A percentile compares a stretch with the other conserved stretches of the same genome.
These are phyloP conservation scores for Sporisorium iseilematis-ciliati DNA, from an alignment of 1,284 basidiomycete genomes.

Conservation along the genomic window DNA sequence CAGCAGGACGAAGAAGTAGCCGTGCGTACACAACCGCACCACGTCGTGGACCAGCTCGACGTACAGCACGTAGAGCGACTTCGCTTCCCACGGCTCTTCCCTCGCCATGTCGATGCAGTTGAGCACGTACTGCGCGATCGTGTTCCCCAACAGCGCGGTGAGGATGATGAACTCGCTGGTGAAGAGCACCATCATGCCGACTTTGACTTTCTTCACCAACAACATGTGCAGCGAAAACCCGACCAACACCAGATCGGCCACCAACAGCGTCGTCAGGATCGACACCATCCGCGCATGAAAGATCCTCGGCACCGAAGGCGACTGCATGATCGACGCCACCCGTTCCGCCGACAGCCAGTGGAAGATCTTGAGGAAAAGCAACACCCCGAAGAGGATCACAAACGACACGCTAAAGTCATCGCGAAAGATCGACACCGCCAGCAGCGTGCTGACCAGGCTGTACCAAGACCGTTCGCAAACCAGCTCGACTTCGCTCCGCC, in stretches of 20 bases:
- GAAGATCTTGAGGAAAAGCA: constrained; percentile 95
- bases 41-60: constrained; percentile 89
- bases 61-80: constrained; percentile 97
- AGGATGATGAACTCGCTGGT: constrained; percentile 89
- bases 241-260: constrained; percentile 80
- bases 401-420: constrained; percentile 81
- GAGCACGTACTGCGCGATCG: constrained; percentile 86
- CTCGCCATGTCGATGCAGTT: constrained; percentile 78
- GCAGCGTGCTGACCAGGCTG: constrained; percentile 92
- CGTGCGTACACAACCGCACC: constrained; percentile 89
- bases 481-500: constrained; percentile 91
- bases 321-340: constrained; percentile 98
- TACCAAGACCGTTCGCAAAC: constrained; percentile 96
- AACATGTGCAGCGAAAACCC: constrained; percentile 78
- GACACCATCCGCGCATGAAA: constrained; percentile 87
- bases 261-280: constrained; percentile 79
- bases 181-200: constrained; percentile 85
- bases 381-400: constrained; percentile 87
- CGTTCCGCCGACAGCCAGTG: constrained; percentile 96
- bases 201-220: constrained; percentile 66
- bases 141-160: constrained; percentile 82
- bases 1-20: constrained; percentile 87
- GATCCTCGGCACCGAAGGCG: constrained; percentile 81
- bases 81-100: constrained; percentile 83
- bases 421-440: constrained; percentile 96